These are phyloP conservation scores for Skeletonema marinoi DNA, from an alignment of 108 stramenopile species.

Conservation along the genomic window DNA sequence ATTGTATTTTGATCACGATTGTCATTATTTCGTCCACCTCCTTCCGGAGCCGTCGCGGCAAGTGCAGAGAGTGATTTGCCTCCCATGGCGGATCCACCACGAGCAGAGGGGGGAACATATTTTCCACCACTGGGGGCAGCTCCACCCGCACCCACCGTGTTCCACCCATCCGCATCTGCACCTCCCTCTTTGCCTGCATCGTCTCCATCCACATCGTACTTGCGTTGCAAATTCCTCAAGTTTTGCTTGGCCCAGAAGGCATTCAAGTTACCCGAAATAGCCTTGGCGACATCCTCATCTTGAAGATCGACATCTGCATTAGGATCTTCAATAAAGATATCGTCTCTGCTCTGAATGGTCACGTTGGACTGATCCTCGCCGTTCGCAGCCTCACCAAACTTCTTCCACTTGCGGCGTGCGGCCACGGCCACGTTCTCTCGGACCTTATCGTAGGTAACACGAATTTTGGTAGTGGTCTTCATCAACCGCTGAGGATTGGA, in stretches of 20 bases:
- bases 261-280: conserved; percentile 82
- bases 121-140: conserved; percentile 49
- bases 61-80: conserved; percentile 62
- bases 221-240: conserved; percentile 80
- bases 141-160: conserved; percentile 64
- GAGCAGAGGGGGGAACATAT: conserved; percentile 82
- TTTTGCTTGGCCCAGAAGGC: conserved; percentile 93
- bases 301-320: conserved; percentile 87
- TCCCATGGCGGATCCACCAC: conserved; percentile 59
- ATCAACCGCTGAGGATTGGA: conserved; percentile 64
- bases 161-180: conserved; percentile 77
- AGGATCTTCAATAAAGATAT: conserved; percentile 86
- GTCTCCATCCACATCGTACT: conserved; percentile 84
- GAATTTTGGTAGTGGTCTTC: conserved; percentile 81
- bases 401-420: conserved; percentile 79
- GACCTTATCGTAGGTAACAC: conserved; percentile 58
- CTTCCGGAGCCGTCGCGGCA: conserved; percentile 31
- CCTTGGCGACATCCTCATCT: conserved; percentile 80
- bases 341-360: conserved; percentile 83
- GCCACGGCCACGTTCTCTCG: conserved; percentile 68
- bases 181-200: conserved; percentile 46
- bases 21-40: conserved; percentile 34
- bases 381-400: conserved; percentile 76
- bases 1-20: conserved; percentile 95
- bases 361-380: conserved; percentile 73